Conservation (phyloP, 2,329 filamentous ascomycete genomes). For the Scortechinia acanthostroma region DNA sequence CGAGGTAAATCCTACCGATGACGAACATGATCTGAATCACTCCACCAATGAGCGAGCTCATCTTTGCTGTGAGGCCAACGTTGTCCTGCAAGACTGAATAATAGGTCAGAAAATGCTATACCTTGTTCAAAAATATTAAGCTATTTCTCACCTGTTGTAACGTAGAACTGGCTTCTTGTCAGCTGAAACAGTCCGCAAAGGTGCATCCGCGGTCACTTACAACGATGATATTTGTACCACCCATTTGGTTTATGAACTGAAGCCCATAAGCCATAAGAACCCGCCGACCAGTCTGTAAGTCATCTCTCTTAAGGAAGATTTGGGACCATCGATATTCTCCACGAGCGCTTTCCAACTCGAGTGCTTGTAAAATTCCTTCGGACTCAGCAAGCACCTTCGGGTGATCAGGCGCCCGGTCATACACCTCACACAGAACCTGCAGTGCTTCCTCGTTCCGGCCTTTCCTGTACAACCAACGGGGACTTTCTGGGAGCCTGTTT, state of each 20-base stretch:
- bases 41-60: slow-evolving; percentile 6
- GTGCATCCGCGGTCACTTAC: slow-evolving; percentile 9
- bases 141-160: slow-evolving; percentile 10
- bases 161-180: slow-evolving; percentile 9
- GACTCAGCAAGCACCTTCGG: slow-evolving; percentile 21
- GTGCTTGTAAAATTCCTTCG: slow-evolving; percentile 28
- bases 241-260: slow-evolving; percentile 39
- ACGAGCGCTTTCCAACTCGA: slow-evolving; percentile 22
- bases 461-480: slow-evolving; percentile 15
- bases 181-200: background rate
- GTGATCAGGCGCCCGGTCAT: slow-evolving; percentile 24
- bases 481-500: slow-evolving; percentile 14
- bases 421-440: slow-evolving; percentile 20
- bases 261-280: slow-evolving; percentile 37
- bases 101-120: slow-evolving; percentile 3
- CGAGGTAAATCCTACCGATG: background rate
- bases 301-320: slow-evolving; percentile 31
- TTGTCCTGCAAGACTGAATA: slow-evolving; percentile 6
- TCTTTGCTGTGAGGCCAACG: slow-evolving; percentile 4
- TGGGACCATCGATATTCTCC: slow-evolving; percentile 26
- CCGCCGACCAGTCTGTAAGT: slow-evolving; percentile 28
- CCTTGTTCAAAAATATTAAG: slow-evolving; percentile 6
- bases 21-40: slow-evolving; percentile 9
- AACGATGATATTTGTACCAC: slow-evolving; percentile 36
- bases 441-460: slow-evolving; percentile 16